Base-by-base conservation (phyloP, 768 basidiomycete species). In the Fistulinella prunicolor region DNA sequence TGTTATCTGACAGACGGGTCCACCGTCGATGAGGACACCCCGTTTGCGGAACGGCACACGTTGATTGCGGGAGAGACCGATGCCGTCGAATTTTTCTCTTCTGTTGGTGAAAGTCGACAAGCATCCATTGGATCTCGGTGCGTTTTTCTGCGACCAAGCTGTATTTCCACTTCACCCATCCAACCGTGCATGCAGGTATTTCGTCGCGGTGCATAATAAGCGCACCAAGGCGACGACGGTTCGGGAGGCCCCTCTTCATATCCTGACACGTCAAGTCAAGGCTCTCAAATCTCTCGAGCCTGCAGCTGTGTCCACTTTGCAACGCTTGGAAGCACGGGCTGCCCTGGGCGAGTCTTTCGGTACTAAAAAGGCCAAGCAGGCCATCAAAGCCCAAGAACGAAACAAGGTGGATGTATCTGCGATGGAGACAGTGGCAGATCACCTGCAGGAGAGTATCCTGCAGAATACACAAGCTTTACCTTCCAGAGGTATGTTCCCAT, bases 281-380 rank as follows among this genome's bases (percentile, higher is more conserved):
- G 82, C 86, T 8, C 74, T 95, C 38, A 93, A 94, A 67, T 76
- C 77, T 28, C 71, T 82, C 32, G 65, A 74, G 16, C 71, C 79
- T 13, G 68, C 77, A 4, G 68, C 73, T 12, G 76, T 77, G 8
- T 76, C 81, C 14, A 66, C 73, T 9, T 70, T 79, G 41, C 56
- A 73, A 39, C 78, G 83, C 49, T 70, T 77, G 34, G 76, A 83
- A 42, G 85, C 85, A 14, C 78, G 85, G 35, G 88, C 80, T 46
- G 75, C 80, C n/a, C 79, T 99, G 2, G 94, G 95, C 26, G 86
- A 93, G 65, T 81, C 88, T 1, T 99, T 99, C 55, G 95, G 95
- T 19, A 95, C 94, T 21, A 90, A 93, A 71, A 98, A 96, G 64
- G 91, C 93, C 38, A 87, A 91, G 66, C 80, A 82, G 9, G 83